phyloP scores from a whole-genome alignment of 768 basidiomycete genomes.

The Calocybe gangraenosa region DNA sequence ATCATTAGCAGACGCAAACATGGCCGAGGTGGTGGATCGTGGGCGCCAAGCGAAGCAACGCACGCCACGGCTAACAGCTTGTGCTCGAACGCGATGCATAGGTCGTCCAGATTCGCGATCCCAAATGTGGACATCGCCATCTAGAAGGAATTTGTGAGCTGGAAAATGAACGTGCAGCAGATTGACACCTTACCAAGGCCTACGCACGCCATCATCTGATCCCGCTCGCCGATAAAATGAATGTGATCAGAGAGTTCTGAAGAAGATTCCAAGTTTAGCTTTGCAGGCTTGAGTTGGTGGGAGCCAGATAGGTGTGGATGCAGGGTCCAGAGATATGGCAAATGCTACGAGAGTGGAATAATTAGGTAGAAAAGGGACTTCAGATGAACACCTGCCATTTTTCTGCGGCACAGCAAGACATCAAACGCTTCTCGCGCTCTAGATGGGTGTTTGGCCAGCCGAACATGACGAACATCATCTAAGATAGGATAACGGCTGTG shows the following conservation, averaged over 20 bases:
- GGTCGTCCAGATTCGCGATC: slow-evolving; percentile 5
- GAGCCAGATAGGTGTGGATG: background rate
- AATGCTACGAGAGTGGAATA: background rate
- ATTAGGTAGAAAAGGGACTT: background rate
- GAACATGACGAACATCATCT: slow-evolving; percentile 10
- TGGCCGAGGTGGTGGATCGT: background rate
- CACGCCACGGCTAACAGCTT: slow-evolving; percentile 6
- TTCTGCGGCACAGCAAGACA: slow-evolving; percentile 9
- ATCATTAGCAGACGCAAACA: slow-evolving; percentile 5
- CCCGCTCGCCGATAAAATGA: slow-evolving; percentile 9
- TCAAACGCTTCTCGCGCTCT: slow-evolving; percentile 6
- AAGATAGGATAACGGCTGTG: slow-evolving; percentile 9
- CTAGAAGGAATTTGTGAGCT: background rate
- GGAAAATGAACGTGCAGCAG: background rate
- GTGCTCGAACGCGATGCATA: slow-evolving; percentile 3
- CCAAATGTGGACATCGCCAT: slow-evolving; percentile 10
- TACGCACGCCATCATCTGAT: slow-evolving; percentile 10
- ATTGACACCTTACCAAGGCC: slow-evolving; percentile 1
- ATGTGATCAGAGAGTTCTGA: background rate
- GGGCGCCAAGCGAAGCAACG: slow-evolving; percentile 11
- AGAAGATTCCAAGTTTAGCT: background rate
- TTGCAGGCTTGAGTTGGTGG: background rate
- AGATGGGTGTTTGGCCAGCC: background rate
- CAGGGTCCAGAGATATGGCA: slow-evolving; percentile 10
- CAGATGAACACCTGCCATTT: background rate